phyloP scores from a whole-genome alignment of 2,329 filamentous ascomycete species.

The Diaporthe ampelina region DNA sequence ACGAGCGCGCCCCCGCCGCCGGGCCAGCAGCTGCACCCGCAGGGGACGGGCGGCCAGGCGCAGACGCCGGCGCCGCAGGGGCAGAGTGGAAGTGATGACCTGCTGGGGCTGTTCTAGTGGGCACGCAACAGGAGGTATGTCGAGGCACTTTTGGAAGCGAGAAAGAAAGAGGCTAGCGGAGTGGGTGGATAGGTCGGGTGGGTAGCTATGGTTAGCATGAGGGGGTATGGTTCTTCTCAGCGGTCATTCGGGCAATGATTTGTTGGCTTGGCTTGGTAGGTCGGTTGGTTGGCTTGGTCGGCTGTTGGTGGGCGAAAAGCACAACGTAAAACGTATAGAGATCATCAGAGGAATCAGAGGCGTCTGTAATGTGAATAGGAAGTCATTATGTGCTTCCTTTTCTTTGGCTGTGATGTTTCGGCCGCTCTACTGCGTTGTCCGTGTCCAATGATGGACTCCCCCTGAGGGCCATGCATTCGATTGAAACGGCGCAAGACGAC shows the following conservation, averaged over 20 bases:
- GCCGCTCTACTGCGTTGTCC: background rate
- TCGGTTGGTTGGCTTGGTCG: background rate
- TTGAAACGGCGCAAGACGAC: background rate
- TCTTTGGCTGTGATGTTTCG: background rate
- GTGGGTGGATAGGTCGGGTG: too few relatives aligned
- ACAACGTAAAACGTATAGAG: constrained; percentile 17
- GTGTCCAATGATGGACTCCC: background rate
- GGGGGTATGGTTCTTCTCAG: constrained; percentile 3
- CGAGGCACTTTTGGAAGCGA: background rate
- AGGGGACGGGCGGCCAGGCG: constrained; percentile 53
- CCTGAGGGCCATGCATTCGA: background rate
- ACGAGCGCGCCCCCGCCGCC: constrained; percentile 75
- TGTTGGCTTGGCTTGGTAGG: background rate
- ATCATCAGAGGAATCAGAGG: constrained; percentile 27
- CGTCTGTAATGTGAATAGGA: constrained; percentile 21
- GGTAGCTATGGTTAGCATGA: background rate
- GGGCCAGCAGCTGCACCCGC: constrained; percentile 67
- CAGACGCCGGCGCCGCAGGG: constrained; percentile 51
- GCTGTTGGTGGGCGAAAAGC: background rate
- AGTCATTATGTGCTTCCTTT: background rate
- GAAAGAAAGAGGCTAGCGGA: background rate
- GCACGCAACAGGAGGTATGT: background rate
- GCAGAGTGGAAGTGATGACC: constrained; percentile 72
- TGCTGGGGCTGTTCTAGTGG: constrained; percentile 68
- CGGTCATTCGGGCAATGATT: constrained; percentile 29